phyloP scores from a whole-genome alignment of 2,329 filamentous ascomycete genomes.

The Dendrostoma leiphaemia region DNA sequence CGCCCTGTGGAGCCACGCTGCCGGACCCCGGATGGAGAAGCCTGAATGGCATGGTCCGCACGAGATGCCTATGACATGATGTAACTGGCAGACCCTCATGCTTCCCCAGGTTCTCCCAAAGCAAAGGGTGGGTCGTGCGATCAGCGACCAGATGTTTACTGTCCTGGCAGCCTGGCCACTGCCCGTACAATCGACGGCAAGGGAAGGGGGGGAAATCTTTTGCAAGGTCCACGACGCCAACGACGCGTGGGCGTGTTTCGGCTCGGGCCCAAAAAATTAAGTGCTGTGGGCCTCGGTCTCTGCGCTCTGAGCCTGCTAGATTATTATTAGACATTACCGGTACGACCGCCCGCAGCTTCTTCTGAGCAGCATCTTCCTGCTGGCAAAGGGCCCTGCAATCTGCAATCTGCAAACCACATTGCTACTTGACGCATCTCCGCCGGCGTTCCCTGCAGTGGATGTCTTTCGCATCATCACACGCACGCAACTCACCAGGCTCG shows the following conservation, averaged over 20 bases:
- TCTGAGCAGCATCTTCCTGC: too few relatives aligned
- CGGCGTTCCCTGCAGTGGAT: too few relatives aligned
- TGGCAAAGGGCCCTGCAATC: too few relatives aligned
- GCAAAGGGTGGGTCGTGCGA: not conserved
- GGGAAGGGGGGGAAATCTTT: too few relatives aligned
- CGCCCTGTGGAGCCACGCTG: not conserved
- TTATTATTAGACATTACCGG: not conserved
- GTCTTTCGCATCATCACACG: too few relatives aligned
- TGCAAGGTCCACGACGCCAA: too few relatives aligned
- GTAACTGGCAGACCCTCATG: not conserved
- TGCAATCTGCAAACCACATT: too few relatives aligned
- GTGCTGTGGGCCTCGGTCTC: not conserved
- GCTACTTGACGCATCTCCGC: too few relatives aligned
- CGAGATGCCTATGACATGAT: not conserved
- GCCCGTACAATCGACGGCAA: not conserved
- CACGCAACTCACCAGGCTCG: too few relatives aligned
- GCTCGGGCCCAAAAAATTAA: not conserved
- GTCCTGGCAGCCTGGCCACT: not conserved
- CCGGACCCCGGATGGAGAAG: not conserved
- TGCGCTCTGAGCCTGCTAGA: too few relatives aligned
- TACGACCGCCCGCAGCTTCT: too few relatives aligned
- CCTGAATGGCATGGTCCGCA: not conserved
- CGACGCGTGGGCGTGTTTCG: not conserved
- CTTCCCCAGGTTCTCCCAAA: conserved; percentile 4
- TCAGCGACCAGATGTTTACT: not conserved